Base-by-base conservation (phyloP, 169 alveolate genomes). In the Eimeria brunetti region DNA sequence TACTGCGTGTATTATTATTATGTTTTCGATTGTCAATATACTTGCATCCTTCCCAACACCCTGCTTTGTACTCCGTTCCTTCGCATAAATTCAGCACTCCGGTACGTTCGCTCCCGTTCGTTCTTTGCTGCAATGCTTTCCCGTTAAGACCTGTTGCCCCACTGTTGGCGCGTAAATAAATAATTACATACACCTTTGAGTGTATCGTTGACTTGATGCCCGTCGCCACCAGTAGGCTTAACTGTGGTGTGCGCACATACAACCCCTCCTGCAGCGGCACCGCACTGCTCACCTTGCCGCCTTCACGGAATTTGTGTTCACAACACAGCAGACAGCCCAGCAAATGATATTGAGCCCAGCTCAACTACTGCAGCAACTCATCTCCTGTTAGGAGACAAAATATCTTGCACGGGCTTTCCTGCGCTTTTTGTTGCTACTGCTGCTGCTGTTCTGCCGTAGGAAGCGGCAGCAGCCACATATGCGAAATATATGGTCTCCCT, bases 401-500 rank as follows among this genome's bases (percentile, higher is more conserved):
- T 75, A 75, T 27, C 85, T 24, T 75, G 18, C 85, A 75, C 60
- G 85, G 41, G 58, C 58, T 36, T 56, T 51, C 46, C 69, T 80
- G 49, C 67, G 56, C 69, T 69, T 80, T 44, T 71, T 51, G 71
- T 33, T 80, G 89, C 71, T n/a, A 16, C 89, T 80, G 67, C 89
- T 84, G 60, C 30, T 53, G 90, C 69, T 49, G 73, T 46, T 44
- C 76, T 33, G 91, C 91, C 78, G 11, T 20, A 53, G 75, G 91
- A 58, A 49, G 58, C 49, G n/a, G 58, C 38, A 30, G 76, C 41
- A 56, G 91, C 78, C 64, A 22, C 60, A 75, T 38, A 44, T 18
- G 76, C 56, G 24, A n/a, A 51, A 58, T 4, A 46, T 7, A 12
- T 11, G 78, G 75, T 33, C 53, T 76, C 78, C 78, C 33, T 64